These are phyloP conservation scores for Coffea eugenioides DNA, from an alignment of 257 asterid species.

Conservation along the genomic window DNA sequence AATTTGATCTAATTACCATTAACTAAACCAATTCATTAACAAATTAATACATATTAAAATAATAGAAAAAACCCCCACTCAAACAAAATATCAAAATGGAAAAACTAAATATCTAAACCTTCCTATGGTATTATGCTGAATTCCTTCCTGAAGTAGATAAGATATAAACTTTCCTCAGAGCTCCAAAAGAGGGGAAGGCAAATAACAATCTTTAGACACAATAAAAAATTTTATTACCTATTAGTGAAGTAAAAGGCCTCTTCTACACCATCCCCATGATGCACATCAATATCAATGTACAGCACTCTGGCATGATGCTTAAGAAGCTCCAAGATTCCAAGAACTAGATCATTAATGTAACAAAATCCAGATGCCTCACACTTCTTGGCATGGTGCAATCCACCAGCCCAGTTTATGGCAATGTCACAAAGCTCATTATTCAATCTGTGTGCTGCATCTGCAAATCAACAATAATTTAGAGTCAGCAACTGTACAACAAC, in stretches of 20 bases:
- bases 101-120: background rate
- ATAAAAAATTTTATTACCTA: constrained; percentile 41
- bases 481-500: constrained; percentile 19
- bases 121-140: background rate
- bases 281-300: constrained; percentile 97
- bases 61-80: background rate
- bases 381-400: constrained; percentile 99
- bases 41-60: background rate
- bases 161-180: background rate
- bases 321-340: constrained; percentile 96
- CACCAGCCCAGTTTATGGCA: constrained; percentile 99
- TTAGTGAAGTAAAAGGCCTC: constrained; percentile 97
- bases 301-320: constrained; percentile 94
- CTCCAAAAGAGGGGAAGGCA: background rate
- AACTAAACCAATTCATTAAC: background rate
- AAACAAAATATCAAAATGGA: background rate
- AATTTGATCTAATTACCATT: background rate
- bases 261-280: constrained; percentile 99
- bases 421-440: constrained; percentile 84
- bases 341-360: constrained; percentile 89
- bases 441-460: constrained; percentile 97
- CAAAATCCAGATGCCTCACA: constrained; percentile 99
- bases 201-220: background rate
- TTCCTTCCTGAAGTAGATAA: constrained; percentile 1
- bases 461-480: constrained; percentile 19